Evolutionary conservation across 352 stramenopile genomes (phyloP).

Genomic region (Pythium phragmiticola): DNA sequence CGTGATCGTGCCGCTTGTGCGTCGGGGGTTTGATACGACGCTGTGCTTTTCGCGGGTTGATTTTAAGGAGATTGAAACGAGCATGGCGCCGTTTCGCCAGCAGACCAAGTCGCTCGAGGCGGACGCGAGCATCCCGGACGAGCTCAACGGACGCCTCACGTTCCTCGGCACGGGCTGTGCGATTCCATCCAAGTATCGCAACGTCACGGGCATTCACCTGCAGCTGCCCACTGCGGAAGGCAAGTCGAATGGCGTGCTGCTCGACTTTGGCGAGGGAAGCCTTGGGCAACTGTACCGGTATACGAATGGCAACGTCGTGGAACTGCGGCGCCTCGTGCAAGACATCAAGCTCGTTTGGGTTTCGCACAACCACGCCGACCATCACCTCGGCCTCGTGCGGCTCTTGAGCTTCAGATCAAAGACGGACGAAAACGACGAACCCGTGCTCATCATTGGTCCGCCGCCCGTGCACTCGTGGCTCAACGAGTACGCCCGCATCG

Average conservation of each 20-base stretch:
- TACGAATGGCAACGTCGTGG: slow-evolving; percentile 37
- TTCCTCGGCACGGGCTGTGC: slow-evolving; percentile 97
- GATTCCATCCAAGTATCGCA: slow-evolving; percentile 98
- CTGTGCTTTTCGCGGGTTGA: slow-evolving; percentile 52
- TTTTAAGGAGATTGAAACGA: slow-evolving; percentile 43
- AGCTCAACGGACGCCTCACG: slow-evolving; percentile 58
- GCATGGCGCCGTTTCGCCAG: slow-evolving; percentile 28
- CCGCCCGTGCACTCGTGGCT: slow-evolving; percentile 88
- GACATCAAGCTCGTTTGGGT: slow-evolving; percentile 94
- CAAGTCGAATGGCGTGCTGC: slow-evolving; percentile 72
- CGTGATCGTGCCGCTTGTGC: slow-evolving; percentile 48
- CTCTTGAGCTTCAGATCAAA: slow-evolving; percentile 78
- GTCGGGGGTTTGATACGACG: slow-evolving; percentile 61
- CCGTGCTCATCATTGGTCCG: slow-evolving; percentile 93
- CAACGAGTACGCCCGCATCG: slow-evolving; percentile 86
- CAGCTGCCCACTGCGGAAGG: slow-evolving; percentile 34
- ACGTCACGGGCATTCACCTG: slow-evolving; percentile 96
- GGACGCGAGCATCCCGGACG: slow-evolving; percentile 9
- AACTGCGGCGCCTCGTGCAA: slow-evolving; percentile 54
- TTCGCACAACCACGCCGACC: slow-evolving; percentile 97
- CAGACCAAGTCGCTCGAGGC: slow-evolving; percentile 1
- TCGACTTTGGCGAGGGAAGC: slow-evolving; percentile 97
- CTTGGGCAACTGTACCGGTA: slow-evolving; percentile 90
- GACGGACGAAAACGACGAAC: slow-evolving; percentile 24
- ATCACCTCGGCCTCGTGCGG: slow-evolving; percentile 94